Evolutionary conservation across 2,329 filamentous ascomycete genomes (phyloP).

Genomic region (Ophiognomonia clavigignenti-juglandacearum): DNA sequence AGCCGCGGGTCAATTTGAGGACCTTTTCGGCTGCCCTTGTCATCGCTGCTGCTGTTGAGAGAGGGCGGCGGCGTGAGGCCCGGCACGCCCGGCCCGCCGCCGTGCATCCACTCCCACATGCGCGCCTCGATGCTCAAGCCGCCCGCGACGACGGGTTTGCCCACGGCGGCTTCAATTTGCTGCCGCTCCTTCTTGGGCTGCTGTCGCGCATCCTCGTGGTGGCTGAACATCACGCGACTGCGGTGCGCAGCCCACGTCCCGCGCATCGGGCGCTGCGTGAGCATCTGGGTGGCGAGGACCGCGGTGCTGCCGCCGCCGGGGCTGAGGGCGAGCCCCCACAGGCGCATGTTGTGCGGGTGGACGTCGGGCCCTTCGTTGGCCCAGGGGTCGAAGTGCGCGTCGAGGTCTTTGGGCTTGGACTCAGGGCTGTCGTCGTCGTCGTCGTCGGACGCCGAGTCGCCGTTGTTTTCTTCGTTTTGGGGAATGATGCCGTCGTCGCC

Average conservation of each 20-base stretch:
- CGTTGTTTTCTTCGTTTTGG: slow-evolving; percentile 24
- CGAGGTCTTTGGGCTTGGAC: slow-evolving; percentile 26
- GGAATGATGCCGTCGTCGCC: slow-evolving; percentile 21
- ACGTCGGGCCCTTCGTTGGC: slow-evolving; percentile 32
- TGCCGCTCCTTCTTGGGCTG: background rate
- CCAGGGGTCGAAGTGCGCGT: slow-evolving; percentile 25
- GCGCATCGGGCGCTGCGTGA: slow-evolving; percentile 43
- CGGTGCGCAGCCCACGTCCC: slow-evolving; percentile 30
- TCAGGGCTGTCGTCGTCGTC: slow-evolving; percentile 21
- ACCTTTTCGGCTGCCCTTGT: slow-evolving; percentile 5
- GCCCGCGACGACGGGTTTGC: slow-evolving; percentile 4
- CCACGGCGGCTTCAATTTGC: too few species aligned
- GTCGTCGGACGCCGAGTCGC: slow-evolving; percentile 27
- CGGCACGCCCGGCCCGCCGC: slow-evolving; percentile 40
- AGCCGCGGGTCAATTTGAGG: background rate
- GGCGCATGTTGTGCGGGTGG: slow-evolving; percentile 43
- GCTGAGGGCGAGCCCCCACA: slow-evolving; percentile 49
- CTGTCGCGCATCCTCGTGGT: background rate
- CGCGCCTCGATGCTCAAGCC: slow-evolving; percentile 48
- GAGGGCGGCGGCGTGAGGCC: slow-evolving; percentile 27
- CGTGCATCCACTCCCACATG: slow-evolving; percentile 57
- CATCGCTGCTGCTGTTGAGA: slow-evolving; percentile 2
- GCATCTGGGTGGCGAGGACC: slow-evolving; percentile 44
- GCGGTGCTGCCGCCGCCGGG: slow-evolving; percentile 48
- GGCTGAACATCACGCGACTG: slow-evolving; percentile 34